A percentile compares a stretch with the other conserved stretches of the same genome.
Evolutionary conservation across 1,139 yeast genomes (phyloP).

Genomic region (Yamadazyma friedrichii): DNA sequence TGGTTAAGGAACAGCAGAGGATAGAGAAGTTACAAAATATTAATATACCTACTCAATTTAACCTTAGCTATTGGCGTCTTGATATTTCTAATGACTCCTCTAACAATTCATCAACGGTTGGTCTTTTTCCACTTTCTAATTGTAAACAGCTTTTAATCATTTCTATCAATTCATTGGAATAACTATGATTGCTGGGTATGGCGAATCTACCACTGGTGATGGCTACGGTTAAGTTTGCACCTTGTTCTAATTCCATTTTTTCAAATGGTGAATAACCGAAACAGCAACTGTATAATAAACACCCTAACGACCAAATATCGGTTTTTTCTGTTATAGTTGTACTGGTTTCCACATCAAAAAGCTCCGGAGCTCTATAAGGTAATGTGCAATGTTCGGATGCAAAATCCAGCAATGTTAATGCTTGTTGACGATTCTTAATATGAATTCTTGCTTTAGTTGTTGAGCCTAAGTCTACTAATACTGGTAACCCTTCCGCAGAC

Average conservation of each 20-base stretch:
- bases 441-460: conserved; percentile 61
- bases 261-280: conserved; percentile 88
- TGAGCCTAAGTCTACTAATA: conserved; percentile 82
- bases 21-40: too few species aligned
- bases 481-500: conserved; percentile 69
- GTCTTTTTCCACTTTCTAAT: conserved; percentile 60
- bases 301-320: conserved; percentile 92
- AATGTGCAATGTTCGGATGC: conserved; percentile 86
- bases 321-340: conserved; percentile 64
- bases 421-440: conserved; percentile 63
- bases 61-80: conserved; percentile 8
- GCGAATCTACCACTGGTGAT: conserved; percentile 68
- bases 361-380: conserved; percentile 89
- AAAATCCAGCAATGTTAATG: conserved; percentile 72
- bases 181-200: conserved; percentile 54
- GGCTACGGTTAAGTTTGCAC: conserved; percentile 79
- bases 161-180: conserved; percentile 53
- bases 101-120: conserved; percentile 58
- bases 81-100: conserved; percentile 41
- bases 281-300: conserved; percentile 72
- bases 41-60: background rate
- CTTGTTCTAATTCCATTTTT: conserved; percentile 73
- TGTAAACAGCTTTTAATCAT: conserved; percentile 60
- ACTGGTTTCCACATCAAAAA: conserved; percentile 72
- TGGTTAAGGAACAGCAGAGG: too few species aligned